Evolutionary conservation across 108 stramenopile species (phyloP).

Genomic region (Aurantiochytrium sp.): DNA sequence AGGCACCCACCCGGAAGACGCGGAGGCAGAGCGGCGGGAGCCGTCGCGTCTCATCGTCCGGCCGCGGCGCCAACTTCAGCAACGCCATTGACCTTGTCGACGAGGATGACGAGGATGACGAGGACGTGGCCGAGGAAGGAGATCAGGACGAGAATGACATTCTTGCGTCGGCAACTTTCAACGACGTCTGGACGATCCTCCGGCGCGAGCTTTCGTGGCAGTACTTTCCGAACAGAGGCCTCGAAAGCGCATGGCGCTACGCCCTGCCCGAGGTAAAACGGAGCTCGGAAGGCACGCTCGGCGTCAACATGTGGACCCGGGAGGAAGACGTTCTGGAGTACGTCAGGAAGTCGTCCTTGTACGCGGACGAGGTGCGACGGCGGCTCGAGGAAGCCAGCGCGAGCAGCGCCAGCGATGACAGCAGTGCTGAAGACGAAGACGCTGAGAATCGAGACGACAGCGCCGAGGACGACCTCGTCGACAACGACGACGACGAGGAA

Average conservation of each 20-base stretch:
- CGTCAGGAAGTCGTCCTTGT: not conserved
- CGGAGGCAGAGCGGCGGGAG: too few relatives aligned
- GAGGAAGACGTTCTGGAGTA: not conserved
- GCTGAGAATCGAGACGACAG: too few relatives aligned
- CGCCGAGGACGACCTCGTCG: not conserved
- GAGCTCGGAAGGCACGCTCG: not conserved
- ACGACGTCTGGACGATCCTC: not conserved
- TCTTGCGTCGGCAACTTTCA: not conserved
- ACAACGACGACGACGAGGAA: not conserved
- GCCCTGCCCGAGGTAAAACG: not conserved
- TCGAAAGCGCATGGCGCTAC: not conserved
- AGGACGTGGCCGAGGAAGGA: too few relatives aligned
- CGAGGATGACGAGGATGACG: not conserved
- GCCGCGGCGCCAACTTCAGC: too few relatives aligned
- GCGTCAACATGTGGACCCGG: not conserved
- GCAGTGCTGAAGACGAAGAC: not conserved
- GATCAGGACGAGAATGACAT: not conserved
- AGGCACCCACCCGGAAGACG: too few relatives aligned
- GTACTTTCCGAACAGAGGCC: not conserved
- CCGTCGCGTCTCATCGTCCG: too few relatives aligned
- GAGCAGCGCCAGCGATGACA: not conserved
- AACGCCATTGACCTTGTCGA: not conserved
- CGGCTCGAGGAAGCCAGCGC: not conserved
- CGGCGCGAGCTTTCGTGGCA: not conserved
- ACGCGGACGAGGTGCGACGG: not conserved